Percentiles rank a stretch among this genome's conserved stretches.
Evolutionary conservation across 1,284 basidiomycete species (phyloP).

Genomic region (Puccinia triticina): DNA sequence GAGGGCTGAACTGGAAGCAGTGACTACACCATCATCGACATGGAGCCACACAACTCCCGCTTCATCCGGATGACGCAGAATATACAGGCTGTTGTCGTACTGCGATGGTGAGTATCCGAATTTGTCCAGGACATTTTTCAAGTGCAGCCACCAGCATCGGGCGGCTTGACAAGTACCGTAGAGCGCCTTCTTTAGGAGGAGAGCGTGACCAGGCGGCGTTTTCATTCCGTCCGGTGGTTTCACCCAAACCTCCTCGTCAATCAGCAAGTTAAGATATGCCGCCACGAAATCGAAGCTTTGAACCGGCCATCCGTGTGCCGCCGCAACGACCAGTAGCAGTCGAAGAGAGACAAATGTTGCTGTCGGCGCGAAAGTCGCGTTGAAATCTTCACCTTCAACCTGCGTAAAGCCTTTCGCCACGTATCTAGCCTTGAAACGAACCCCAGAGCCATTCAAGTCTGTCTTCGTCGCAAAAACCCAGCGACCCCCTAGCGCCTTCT

Average conservation of each 20-base stretch:
- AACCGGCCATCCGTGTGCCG: background rate
- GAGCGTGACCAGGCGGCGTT: background rate
- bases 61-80: background rate
- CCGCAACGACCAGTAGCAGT: background rate
- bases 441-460: no score
- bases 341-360: background rate
- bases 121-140: background rate
- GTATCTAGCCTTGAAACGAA: background rate
- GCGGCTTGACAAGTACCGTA: slow-evolving; percentile 18
- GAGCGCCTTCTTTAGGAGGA: background rate
- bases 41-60: background rate
- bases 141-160: slow-evolving; percentile 26
- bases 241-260: slow-evolving; percentile 5
- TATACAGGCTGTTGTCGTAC: slow-evolving; percentile 15
- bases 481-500: no score
- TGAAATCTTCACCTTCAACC: background rate
- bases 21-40: slow-evolving; percentile 28
- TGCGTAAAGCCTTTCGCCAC: slow-evolving; percentile 1
- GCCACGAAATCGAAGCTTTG: slow-evolving; percentile 5
- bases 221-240: background rate
- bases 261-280: background rate
- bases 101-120: background rate
- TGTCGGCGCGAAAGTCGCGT: background rate
- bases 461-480: no score
- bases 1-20: background rate